Evolutionary conservation across 768 basidiomycete species (phyloP).

Genomic region (Leccinum truebloodii): DNA sequence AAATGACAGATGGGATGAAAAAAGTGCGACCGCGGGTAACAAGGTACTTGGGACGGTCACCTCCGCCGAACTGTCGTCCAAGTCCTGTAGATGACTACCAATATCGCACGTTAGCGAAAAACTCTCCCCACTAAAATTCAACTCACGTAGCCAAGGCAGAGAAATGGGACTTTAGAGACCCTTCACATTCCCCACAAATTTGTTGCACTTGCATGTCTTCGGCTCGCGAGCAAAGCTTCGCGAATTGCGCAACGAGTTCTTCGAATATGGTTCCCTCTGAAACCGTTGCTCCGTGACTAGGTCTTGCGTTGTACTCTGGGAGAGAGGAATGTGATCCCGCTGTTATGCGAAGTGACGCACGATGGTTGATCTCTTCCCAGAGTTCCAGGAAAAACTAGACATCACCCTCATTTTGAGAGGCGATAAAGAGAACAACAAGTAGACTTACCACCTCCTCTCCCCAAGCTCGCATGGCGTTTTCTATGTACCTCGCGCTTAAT

Average conservation of each 20-base stretch:
- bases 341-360: constrained; percentile 55
- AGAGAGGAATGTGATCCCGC: constrained; percentile 51
- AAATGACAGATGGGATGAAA: constrained; percentile 77
- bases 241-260: constrained; percentile 66
- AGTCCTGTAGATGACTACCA: constrained; percentile 15
- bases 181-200: constrained; percentile 80
- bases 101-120: constrained; percentile 4
- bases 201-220: constrained; percentile 89
- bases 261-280: constrained; percentile 78
- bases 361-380: constrained; percentile 74
- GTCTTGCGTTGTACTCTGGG: constrained; percentile 41
- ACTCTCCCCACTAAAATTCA: neutral
- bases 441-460: constrained; percentile 82
- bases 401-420: constrained; percentile 4
- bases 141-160: constrained; percentile 48
- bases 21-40: constrained; percentile 70
- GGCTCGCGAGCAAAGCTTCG: constrained; percentile 59
- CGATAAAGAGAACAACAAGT: constrained; percentile 2
- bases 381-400: constrained; percentile 89
- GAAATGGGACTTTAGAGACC: constrained; percentile 72
- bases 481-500: constrained; percentile 76
- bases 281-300: constrained; percentile 29
- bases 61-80: constrained; percentile 24
- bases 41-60: constrained; percentile 68
- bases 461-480: constrained; percentile 73